Conservation (phyloP, 345 rosid genomes). For the Limnanthes douglasii region DNA sequence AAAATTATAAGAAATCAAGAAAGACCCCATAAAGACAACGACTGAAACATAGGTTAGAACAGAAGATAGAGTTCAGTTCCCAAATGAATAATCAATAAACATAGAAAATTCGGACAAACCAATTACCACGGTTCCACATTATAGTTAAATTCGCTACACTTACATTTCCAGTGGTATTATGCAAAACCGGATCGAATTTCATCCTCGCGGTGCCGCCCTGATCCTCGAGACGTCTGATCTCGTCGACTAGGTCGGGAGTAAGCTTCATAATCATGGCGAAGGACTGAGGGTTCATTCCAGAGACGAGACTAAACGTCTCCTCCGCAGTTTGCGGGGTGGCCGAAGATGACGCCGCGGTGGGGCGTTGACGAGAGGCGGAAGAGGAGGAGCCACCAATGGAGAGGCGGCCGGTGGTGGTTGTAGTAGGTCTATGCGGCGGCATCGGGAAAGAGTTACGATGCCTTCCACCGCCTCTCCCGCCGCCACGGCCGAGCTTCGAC, state of each 20-base stretch:
- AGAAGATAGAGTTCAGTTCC: too few species aligned
- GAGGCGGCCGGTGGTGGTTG: constrained; percentile 23
- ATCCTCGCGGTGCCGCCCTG: constrained; percentile 66
- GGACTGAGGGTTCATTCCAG: constrained; percentile 41
- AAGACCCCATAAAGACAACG: too few species aligned
- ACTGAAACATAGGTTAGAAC: too few species aligned
- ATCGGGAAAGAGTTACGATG: constrained; percentile 33
- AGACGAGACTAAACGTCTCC: constrained; percentile 58
- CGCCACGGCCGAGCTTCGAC: constrained; percentile 35
- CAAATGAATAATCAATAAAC: too few species aligned
- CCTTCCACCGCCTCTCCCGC: constrained; percentile 21
- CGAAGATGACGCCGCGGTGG: constrained; percentile 4
- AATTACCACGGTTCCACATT: too few species aligned
- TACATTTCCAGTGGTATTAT: constrained; percentile 61
- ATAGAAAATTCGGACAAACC: too few species aligned
- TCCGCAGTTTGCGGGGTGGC: constrained; percentile 20
- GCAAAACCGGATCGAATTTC: constrained; percentile 66
- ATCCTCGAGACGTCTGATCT: constrained; percentile 65
- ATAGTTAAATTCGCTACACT: too few species aligned
- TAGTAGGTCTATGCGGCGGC: constrained; percentile 21
- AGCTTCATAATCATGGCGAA: constrained; percentile 70
- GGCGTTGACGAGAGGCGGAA: constrained; percentile 21
- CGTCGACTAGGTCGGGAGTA: constrained; percentile 80
- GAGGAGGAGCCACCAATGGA: constrained; percentile 16
- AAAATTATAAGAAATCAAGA: too few species aligned